Conservation (phyloP, 2,329 filamentous ascomycete species). For the Harringtonia lauricola region DNA sequence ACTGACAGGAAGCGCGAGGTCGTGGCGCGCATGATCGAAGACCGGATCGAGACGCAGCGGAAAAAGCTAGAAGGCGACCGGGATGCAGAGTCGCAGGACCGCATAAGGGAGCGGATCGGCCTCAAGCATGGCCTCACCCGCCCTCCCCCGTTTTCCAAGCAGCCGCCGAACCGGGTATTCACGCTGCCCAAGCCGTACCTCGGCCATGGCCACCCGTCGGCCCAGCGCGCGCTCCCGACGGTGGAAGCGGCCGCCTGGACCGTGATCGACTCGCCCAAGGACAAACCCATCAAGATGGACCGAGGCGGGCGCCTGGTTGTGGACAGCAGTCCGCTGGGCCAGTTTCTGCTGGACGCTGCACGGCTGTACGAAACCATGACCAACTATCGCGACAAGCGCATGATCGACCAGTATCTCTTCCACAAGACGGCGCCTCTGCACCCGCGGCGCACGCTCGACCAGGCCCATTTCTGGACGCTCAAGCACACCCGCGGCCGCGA, state of each 20-base stretch:
- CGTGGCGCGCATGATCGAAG: slow-evolving; percentile 18
- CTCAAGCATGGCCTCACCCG: not conserved
- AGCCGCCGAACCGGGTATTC: not conserved
- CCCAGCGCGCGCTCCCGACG: no score
- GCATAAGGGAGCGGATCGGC: not conserved
- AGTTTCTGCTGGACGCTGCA: slow-evolving; percentile 22
- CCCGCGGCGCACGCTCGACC: slow-evolving; percentile 33
- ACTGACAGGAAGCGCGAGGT: slow-evolving; percentile 20
- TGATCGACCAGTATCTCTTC: slow-evolving; percentile 23
- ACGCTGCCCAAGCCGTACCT: not conserved
- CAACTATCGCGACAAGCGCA: slow-evolving; percentile 21
- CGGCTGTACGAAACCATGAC: slow-evolving; percentile 24
- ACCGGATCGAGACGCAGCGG: slow-evolving; percentile 1
- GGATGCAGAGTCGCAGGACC: slow-evolving; percentile 1
- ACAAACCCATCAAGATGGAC: not conserved
- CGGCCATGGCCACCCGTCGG: not conserved
- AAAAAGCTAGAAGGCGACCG: not conserved
- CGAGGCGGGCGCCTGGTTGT: not conserved
- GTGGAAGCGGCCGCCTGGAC: no score
- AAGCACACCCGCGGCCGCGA: slow-evolving; percentile 27
- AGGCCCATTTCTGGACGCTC: slow-evolving; percentile 30
- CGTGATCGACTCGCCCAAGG: no score
- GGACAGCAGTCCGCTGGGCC: not conserved
- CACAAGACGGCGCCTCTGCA: slow-evolving; percentile 26
- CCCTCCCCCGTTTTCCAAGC: no score